Base-by-base conservation (phyloP, 2,329 filamentous ascomycete genomes). In the Bipolaris zeicola region DNA sequence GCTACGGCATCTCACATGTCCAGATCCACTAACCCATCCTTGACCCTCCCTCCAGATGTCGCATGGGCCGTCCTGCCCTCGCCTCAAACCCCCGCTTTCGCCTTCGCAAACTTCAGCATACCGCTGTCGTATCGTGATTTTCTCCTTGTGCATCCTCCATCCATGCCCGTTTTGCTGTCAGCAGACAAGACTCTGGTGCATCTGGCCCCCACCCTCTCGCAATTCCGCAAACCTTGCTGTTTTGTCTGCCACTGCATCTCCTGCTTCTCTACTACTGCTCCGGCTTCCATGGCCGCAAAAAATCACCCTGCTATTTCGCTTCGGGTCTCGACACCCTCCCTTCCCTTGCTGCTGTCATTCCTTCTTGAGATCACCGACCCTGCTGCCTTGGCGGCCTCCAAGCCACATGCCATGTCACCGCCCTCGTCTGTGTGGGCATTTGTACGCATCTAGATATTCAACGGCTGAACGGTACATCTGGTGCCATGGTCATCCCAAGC, bases 301-400 rank as follows among this genome's bases (percentile, higher is more conserved):
- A 61, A 61, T 59, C 65, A 59, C 58, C 57, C 14, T 47, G 61
- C 44, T 60, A 58, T 63, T 42, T 63, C 45, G 55, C 48, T 62
- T 54, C 58, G 54, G 60, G 58, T 55, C 56, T 42, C 37, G 33
- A 46, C 53, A n/a, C 38, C 49, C 20, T 20, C 20, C 3, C 22
- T 16, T 31, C 56, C 55, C 52, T 54, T 58, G 41, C 26, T 59
- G 57, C 26, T 59, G 57, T 61, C 53, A 52, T 53, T 53, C 43
- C 16, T 45, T 52, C 49, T 65, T 61, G 58, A 62, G 52, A 57
- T 52, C 39, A 55, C 50, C 36, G 16, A 18, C 36, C 36, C 14
- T 38, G 36, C 36, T n/a, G n/a, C 36, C n/a, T 16, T 38, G 6
- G 13, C 36, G 10, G 36, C n/a, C n/a, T 5, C 14, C 4, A 38